A percentile compares a stretch with the other conserved stretches of the same genome.
Evolutionary conservation across 345 rosid genomes (phyloP).

Genomic region (Brassica juncea): DNA sequence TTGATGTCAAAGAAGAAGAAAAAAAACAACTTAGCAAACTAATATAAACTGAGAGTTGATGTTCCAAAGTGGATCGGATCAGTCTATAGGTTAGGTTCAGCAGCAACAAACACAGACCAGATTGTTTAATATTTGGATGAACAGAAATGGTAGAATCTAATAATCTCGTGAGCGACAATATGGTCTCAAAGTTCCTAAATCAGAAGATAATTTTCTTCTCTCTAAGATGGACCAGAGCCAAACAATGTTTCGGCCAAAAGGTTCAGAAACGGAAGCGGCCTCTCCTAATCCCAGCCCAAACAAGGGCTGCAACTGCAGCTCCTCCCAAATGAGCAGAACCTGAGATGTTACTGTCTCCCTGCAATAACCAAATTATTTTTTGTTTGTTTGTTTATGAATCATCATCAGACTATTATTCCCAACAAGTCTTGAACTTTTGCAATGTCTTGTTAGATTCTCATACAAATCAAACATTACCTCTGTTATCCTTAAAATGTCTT

Average conservation of each 20-base stretch:
- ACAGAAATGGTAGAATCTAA: not conserved
- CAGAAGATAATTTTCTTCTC: constrained; percentile 8
- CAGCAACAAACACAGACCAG: constrained; percentile 9
- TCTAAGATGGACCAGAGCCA: constrained; percentile 26
- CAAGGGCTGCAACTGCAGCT: constrained; percentile 84
- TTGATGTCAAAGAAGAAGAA: not conserved
- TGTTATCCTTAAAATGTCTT: constrained; percentile 63
- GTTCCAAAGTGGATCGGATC: constrained; percentile 25
- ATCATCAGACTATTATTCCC: constrained; percentile 6
- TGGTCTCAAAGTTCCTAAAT: constrained; percentile 6
- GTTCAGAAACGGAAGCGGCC: constrained; percentile 52
- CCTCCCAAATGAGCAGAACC: constrained; percentile 96
- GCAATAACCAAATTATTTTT: constrained; percentile 31
- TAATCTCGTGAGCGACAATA: constrained; percentile 14
- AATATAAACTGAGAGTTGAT: not conserved
- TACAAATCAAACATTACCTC: constrained; percentile 45
- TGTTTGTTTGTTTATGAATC: not conserved
- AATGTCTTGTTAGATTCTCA: not conserved
- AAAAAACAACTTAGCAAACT: not conserved
- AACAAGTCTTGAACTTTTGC: constrained; percentile 17
- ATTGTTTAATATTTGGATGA: not conserved
- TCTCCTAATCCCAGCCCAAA: constrained; percentile 65
- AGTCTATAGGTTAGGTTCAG: not conserved
- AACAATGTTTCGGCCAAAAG: not conserved
- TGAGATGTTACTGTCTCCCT: constrained; percentile 79